Percentiles rank a stretch among this genome's conserved stretches.
Conservation (phyloP, 2,329 filamentous ascomycete species). For the Colletotrichum sp. region DNA sequence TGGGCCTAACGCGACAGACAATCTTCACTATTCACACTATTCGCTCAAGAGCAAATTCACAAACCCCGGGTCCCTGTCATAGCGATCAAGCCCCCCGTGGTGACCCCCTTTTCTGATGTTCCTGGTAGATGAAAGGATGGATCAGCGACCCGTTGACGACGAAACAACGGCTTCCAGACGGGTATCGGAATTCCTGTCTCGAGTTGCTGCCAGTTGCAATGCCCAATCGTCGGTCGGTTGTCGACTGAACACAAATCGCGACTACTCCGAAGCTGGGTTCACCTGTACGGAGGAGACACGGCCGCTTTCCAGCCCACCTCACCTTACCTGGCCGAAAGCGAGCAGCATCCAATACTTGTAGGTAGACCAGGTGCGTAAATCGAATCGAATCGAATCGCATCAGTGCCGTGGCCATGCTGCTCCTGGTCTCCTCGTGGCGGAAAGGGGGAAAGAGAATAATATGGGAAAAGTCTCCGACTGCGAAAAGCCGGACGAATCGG, state of each 20-base stretch:
- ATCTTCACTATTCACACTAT: background rate
- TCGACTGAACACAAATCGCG: background rate
- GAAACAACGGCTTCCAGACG: slow-evolving; percentile 12
- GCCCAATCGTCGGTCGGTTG: background rate
- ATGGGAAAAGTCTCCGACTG: slow-evolving; percentile 2
- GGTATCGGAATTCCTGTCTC: slow-evolving; percentile 7
- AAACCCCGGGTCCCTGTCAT: slow-evolving; percentile 1
- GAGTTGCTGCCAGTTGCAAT: background rate
- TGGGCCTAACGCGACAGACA: background rate
- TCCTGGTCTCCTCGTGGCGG: background rate
- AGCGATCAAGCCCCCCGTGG: slow-evolving; percentile 3
- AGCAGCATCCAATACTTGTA: background rate
- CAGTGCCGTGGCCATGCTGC: background rate
- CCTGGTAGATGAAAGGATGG: slow-evolving; percentile 16
- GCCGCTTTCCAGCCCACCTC: background rate
- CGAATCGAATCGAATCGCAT: background rate
- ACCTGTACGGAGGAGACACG: background rate
- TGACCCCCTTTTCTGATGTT: slow-evolving; percentile 5
- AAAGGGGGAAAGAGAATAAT: background rate
- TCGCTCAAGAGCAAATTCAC: background rate
- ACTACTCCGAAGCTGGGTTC: background rate
- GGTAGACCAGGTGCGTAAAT: background rate
- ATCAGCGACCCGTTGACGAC: slow-evolving; percentile 10
- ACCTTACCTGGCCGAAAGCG: background rate
- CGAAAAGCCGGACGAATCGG: slow-evolving; percentile 19